A percentile compares a stretch with the other conserved stretches of the same genome.
These are phyloP conservation scores for Micractinium sp. DNA, from an alignment of 139 green algal genomes.

Conservation along the genomic window DNA sequence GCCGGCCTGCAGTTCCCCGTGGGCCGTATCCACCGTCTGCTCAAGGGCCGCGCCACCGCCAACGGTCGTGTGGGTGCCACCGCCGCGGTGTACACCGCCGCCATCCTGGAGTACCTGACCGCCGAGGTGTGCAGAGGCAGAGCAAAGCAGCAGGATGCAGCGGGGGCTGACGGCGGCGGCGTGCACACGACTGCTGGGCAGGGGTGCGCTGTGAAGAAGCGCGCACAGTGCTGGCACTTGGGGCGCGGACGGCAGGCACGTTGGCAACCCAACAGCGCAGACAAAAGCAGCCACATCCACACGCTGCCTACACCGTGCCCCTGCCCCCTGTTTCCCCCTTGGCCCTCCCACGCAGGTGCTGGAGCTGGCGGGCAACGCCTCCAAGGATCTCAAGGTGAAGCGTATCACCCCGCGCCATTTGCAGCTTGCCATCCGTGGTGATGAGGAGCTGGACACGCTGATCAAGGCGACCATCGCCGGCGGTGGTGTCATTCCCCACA, in stretches of 20 bases:
- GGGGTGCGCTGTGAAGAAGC: no score
- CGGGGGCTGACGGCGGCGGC: no score
- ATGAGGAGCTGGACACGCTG: conserved; percentile 99
- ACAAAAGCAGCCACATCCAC: no score
- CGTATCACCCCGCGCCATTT: conserved; percentile 99
- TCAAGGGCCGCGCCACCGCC: conserved; percentile 94
- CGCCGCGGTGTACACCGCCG: conserved; percentile 97
- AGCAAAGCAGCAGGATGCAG: neutral
- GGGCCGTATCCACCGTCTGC: conserved; percentile 95
- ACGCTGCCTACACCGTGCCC: no score
- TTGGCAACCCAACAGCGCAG: no score
- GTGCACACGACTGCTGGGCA: no score
- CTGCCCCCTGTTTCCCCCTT: neutral
- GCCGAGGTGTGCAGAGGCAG: conserved; percentile 35
- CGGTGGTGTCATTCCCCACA: conserved; percentile 99
- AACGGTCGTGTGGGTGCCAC: conserved; percentile 98
- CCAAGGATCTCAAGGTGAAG: conserved; percentile 99
- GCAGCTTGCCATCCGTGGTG: conserved; percentile 98
- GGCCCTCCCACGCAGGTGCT: conserved; percentile 88
- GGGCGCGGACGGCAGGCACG: no score
- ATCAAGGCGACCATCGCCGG: conserved; percentile 99
- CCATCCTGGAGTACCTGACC: conserved; percentile 85
- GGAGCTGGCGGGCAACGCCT: conserved; percentile 98
- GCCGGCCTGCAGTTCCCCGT: conserved; percentile 96
- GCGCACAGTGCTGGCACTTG: no score